Evolutionary conservation across 129 eudicot genomes (phyloP).

Genomic region (Artemisia argyi): DNA sequence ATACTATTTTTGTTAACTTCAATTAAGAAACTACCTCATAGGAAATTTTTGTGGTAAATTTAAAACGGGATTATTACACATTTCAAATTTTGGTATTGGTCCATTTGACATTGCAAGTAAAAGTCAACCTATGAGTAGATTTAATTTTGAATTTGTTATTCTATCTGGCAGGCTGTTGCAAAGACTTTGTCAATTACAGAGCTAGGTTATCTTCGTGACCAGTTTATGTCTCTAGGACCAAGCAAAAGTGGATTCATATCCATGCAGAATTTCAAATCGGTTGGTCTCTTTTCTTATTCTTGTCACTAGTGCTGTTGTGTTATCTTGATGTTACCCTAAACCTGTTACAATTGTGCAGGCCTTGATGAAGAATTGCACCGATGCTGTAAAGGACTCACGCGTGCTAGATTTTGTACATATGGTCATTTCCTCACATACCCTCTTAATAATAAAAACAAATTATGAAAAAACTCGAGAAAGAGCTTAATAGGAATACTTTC

Average conservation of each 20-base stretch:
- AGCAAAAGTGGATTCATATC: constrained; percentile 81
- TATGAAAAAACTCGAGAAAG: background rate
- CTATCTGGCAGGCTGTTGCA: constrained; percentile 81
- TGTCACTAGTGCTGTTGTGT: background rate
- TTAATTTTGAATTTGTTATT: constrained; percentile 16
- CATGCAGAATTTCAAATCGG: constrained; percentile 80
- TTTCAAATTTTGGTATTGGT: constrained; percentile 2
- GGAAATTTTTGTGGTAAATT: background rate
- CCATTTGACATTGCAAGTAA: constrained; percentile 9
- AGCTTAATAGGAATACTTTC: constrained; percentile 1
- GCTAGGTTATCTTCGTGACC: constrained; percentile 85
- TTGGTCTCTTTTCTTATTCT: constrained; percentile 20
- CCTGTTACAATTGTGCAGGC: constrained; percentile 47
- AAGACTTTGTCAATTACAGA: constrained; percentile 82
- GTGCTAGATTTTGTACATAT: constrained; percentile 79
- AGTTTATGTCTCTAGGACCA: constrained; percentile 75
- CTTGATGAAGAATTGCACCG: constrained; percentile 64
- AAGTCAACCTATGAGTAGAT: constrained; percentile 9
- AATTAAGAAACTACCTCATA: background rate
- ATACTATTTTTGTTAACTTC: background rate
- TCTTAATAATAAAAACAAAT: constrained; percentile 2
- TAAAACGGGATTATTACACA: background rate
- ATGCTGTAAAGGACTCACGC: constrained; percentile 93
- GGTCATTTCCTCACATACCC: constrained; percentile 42
- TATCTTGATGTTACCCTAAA: constrained; percentile 10